Base-by-base conservation (phyloP, 768 basidiomycete genomes). In the Amylocystis lapponica region DNA sequence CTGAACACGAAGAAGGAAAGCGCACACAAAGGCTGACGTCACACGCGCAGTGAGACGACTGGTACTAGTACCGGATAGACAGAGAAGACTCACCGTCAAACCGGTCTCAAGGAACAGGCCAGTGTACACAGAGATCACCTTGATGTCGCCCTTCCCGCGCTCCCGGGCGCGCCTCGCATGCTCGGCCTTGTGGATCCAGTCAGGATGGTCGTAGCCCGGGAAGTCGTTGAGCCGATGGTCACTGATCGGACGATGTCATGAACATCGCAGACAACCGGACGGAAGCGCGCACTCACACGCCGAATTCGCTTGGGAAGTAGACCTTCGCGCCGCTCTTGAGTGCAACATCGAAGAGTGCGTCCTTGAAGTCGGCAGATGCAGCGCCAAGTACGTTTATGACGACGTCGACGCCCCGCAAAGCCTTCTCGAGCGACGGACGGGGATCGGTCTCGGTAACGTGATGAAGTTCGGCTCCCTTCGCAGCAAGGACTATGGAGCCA, bases 171-270 rank as follows among this genome's bases (percentile, higher is more conserved):
- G 19, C 10, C 14, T 10, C 7, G 17, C 43, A 27, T 53, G 52
- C 17, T 38, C 32, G 17, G 31, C 39, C 34, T 52, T 53, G 12
- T 12, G 10, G 4, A 41, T 10, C 54, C 49, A 52, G 8, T 27
- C 34, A 0, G 26, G n/a, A 20, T 44, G 41, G 13, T 52, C 48
- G 33, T 33, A 50, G 0, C 51, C 49, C 2, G 45, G 45, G 45
- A 55, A 51, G 39, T 51, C 50, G 34, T 48, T 48, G 27, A 47
- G 13, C 13, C 33, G 47, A 34, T 50, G 47, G 35, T 59, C 55
- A 6, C 51, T 53, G 31, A 5, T n/a, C 14, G 32, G 32, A n/a
- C n/a, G n/a, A n/a, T n/a, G n/a, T n/a, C n/a, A n/a, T n/a, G n/a
- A n/a, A n/a, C n/a, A n/a, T n/a, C n/a, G n/a, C n/a, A n/a, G n/a